These are phyloP conservation scores for Schwanniomyces vanrijiae DNA, from an alignment of 805 yeast species.

Conservation along the genomic window DNA sequence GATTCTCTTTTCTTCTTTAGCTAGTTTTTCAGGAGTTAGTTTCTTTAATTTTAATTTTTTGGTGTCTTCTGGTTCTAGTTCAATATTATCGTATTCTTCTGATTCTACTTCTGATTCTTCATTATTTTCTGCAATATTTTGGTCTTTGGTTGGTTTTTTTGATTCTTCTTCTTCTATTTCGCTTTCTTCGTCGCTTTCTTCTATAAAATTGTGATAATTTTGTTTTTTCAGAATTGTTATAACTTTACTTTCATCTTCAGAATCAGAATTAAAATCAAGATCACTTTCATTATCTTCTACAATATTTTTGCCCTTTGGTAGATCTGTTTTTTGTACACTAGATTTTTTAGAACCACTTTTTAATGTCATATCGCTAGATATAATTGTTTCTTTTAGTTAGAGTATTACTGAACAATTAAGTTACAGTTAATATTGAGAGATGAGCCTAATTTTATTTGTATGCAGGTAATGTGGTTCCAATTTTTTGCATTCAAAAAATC, in stretches of 20 bases:
- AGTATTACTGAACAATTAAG: not conserved
- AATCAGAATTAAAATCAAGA: conserved; percentile 11
- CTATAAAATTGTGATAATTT: conserved; percentile 7
- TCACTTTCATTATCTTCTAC: conserved; percentile 8
- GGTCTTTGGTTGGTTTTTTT: conserved; percentile 3
- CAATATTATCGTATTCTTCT: conserved; percentile 10
- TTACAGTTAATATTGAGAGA: not conserved
- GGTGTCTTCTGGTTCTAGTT: conserved; percentile 8
- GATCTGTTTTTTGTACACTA: not conserved
- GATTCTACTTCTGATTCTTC: conserved; percentile 6
- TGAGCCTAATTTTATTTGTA: not conserved
- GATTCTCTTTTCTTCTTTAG: conserved; percentile 52
- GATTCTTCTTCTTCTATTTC: conserved; percentile 6
- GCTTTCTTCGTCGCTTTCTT: conserved; percentile 11
- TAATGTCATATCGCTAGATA: not conserved
- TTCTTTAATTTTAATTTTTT: conserved; percentile 46
- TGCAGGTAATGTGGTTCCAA: not conserved
- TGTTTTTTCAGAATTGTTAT: conserved; percentile 4
- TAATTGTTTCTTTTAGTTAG: not conserved
- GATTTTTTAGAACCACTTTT: not conserved
- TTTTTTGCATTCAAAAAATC: not conserved
- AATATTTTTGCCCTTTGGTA: not conserved
- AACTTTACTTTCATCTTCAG: conserved; percentile 11
- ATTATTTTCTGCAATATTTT: conserved; percentile 11
- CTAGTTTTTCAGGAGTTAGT: conserved; percentile 56